Evolutionary conservation across 257 asterid species (phyloP).

Genomic region (Lithospermum erythrorhizon): DNA sequence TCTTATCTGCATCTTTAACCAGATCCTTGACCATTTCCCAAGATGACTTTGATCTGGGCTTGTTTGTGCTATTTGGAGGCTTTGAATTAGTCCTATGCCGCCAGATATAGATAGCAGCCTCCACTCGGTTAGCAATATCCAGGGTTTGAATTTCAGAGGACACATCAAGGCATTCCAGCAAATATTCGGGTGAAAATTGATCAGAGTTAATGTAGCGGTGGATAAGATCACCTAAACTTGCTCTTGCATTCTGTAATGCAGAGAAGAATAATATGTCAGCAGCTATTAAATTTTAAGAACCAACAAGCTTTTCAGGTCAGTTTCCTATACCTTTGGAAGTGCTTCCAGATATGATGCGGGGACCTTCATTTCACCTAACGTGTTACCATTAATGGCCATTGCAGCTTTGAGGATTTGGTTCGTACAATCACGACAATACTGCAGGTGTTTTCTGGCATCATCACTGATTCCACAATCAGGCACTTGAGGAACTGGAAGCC

Average conservation of each 20-base stretch:
- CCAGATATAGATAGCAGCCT: constrained; percentile 56
- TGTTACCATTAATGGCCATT: constrained; percentile 62
- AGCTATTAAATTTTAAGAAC: background rate
- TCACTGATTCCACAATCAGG: constrained; percentile 61
- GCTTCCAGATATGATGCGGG: constrained; percentile 54
- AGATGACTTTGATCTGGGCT: constrained; percentile 54
- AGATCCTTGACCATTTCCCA: constrained; percentile 79
- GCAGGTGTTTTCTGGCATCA: constrained; percentile 46
- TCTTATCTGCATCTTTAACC: constrained; percentile 49
- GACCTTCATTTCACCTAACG: constrained; percentile 64
- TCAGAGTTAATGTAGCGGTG: constrained; percentile 50
- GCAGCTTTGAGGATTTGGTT: constrained; percentile 85
- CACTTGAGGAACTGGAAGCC: constrained; percentile 82
- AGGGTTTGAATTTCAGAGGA: constrained; percentile 69
- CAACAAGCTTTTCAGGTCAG: background rate
- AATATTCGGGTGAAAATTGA: constrained; percentile 61
- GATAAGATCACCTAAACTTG: constrained; percentile 60
- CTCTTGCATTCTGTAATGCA: constrained; percentile 49
- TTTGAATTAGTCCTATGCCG: constrained; percentile 34
- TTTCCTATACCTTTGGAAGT: constrained; percentile 58
- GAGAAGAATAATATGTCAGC: background rate
- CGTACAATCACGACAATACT: constrained; percentile 55
- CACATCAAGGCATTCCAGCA: constrained; percentile 74
- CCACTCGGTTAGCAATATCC: constrained; percentile 69
- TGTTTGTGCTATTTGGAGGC: constrained; percentile 22